Evolutionary conservation across 129 eudicot genomes (phyloP), one percentile per base, ranked within the genome.

Genomic region (Mikania micrantha): DNA sequence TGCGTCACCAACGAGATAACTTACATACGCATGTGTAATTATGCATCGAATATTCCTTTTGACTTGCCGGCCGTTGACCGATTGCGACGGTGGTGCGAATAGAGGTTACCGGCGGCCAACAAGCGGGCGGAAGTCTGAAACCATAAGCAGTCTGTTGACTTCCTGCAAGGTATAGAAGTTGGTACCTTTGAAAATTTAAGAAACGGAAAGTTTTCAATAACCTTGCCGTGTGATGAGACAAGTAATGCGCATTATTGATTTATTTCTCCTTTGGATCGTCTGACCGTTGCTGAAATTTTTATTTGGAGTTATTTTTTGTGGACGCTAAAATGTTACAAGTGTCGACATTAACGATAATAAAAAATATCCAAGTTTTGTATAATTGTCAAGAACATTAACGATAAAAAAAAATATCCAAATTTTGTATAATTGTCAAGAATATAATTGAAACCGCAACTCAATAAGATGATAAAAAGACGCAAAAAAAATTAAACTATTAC

Each of bases 121-220:
- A 52, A 24, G 25, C 19, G 31, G 65, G 12, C 66, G 42, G 67
- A 54, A 16, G 22, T 35, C 21, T 50, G 61, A 38, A 58, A 38
- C 58, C 70, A 28, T 49, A 29, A 50, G 34, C 45, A 64, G 57
- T 5, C 12, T 53, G 78, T 74, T 73, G 78, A 71, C 76, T 71
- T 71, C 19, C 45, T 41, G 74, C 13, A 3, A 41, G 7, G 60
- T 45, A 49, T 29, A 17, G 49, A 13, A 1, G 29, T 24, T 8
- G 48, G 20, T 29, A 21, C 22, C 34, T 70, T 21, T 52, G 36
- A 10, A 10, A 32, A 11, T 19, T 21, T 49, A 20, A 9, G 60
- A 52, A 52, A 48, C 4, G 53, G 9, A 36, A 54, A 32, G 9
- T 31, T 16, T 35, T 45, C 53, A 50, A 66, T 9, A 4, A 1